Conservation (phyloP, 768 basidiomycete species). For the Tricholoma bakamatsutake region DNA sequence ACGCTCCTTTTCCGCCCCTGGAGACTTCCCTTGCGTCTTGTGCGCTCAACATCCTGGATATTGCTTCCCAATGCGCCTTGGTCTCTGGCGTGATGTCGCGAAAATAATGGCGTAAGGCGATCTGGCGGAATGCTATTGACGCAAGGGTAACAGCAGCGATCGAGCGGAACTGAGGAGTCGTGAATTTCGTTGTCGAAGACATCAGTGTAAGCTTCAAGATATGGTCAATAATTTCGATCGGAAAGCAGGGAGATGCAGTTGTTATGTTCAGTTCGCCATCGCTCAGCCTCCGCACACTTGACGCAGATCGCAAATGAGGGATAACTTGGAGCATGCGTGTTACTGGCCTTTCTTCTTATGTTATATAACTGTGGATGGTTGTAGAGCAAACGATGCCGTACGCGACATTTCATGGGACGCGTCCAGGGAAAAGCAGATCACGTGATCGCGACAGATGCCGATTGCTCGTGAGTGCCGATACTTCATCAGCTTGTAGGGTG, state of each 20-base stretch:
- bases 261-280: neutral
- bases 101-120: slow-evolving; percentile 36
- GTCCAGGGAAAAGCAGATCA: too few relatives aligned
- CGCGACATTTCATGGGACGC: too few relatives aligned
- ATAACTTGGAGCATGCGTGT: neutral
- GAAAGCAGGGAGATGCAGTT: slow-evolving; percentile 21
- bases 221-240: slow-evolving; percentile 31
- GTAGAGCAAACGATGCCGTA: too few relatives aligned
- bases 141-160: slow-evolving; percentile 36
- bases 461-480: too few relatives aligned
- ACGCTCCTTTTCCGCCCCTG: slow-evolving; percentile 20
- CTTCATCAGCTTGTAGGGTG: too few relatives aligned
- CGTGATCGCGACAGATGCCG: too few relatives aligned
- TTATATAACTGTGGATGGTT: too few relatives aligned
- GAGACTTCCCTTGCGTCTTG: slow-evolving; percentile 11
- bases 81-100: slow-evolving; percentile 23
- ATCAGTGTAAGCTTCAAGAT: slow-evolving; percentile 25
- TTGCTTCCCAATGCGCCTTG: slow-evolving; percentile 16
- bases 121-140: slow-evolving; percentile 35
- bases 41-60: slow-evolving; percentile 19
- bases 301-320: neutral
- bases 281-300: neutral
- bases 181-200: slow-evolving; percentile 1
- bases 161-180: slow-evolving; percentile 20
- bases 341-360: too few relatives aligned